Evolutionary conservation across 2,329 filamentous ascomycete genomes (phyloP).

Genomic region (Trichoderma simmonsii): DNA sequence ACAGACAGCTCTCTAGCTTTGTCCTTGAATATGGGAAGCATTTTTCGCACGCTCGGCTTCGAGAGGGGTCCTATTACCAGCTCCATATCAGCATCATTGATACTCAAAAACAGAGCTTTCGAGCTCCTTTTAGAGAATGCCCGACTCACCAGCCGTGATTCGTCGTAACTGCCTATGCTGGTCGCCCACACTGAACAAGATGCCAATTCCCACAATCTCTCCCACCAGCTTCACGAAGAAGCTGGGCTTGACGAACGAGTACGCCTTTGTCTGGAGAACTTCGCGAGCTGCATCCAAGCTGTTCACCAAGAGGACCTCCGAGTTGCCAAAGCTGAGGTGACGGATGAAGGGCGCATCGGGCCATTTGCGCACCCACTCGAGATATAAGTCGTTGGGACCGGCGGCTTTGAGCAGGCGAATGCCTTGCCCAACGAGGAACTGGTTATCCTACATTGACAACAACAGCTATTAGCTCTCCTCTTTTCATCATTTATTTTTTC

Average conservation of each 20-base stretch:
- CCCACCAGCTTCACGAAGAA: constrained; percentile 14
- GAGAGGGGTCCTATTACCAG: constrained; percentile 3
- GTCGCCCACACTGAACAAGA: constrained; percentile 11
- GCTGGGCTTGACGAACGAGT: constrained; percentile 6
- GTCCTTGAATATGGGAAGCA: constrained; percentile 11
- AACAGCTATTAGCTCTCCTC: not conserved
- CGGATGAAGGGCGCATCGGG: constrained; percentile 13
- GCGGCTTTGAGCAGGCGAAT: not conserved
- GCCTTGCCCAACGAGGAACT: constrained; percentile 14
- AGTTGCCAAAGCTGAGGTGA: constrained; percentile 4
- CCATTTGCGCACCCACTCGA: constrained; percentile 15
- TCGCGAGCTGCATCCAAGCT: constrained; percentile 15
- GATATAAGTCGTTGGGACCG: constrained; percentile 7
- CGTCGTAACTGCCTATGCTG: constrained; percentile 5
- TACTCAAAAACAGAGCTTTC: not conserved
- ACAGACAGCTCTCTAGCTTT: not conserved
- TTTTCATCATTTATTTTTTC: not conserved
- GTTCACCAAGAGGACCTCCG: constrained; percentile 12
- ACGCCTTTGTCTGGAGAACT: constrained; percentile 9
- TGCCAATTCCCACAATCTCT: constrained; percentile 9
- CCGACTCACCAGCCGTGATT: not conserved
- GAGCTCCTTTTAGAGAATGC: not conserved
- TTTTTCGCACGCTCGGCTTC: constrained; percentile 3
- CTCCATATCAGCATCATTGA: not conserved
- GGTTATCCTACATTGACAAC: not conserved